Evolutionary conservation across 805 yeast species (phyloP), one percentile per base, ranked within the genome.

Genomic region (Ogataea pilisensis): DNA sequence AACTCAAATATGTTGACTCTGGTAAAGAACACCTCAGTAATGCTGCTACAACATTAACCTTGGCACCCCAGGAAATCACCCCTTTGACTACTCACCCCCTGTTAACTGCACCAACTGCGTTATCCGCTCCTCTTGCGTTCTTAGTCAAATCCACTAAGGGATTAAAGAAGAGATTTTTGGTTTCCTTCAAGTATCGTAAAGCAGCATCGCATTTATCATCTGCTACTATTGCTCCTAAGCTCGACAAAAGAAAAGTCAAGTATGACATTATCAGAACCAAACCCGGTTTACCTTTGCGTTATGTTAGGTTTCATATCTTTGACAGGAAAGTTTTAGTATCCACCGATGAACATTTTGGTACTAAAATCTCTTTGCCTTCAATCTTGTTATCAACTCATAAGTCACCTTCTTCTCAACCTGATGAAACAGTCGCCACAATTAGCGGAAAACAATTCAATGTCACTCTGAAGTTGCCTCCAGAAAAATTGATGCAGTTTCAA

Each of bases 251-350:
- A 29, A 50, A 49, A 22, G 61, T 55, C 3, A 37, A 41, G 3
- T 53, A 36, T 19, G 54, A 46, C 4, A 48, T 60, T 1, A 48
- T 55, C 14, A 47, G 49, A 28, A 44, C 48, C 4, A 46, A 46
- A 5, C 33, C 45, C 1, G 26, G 24, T n/a, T 31, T 45, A 26
- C 54, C 65, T 24, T 37, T 63, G 9, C 53, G 75, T 31, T 72
- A 60, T 44, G 70, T 72, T 34, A 63, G 57, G 38, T 34, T 61
- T n/a, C 49, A 54, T 29, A 22, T 60, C 3, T 40, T 43, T n/a
- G 45, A 50, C 2, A 56, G 49, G n/a, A 44, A 43, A 17, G 55
- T 61, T 9, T 34, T 43, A 16, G 34, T 58, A 2, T 58, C 61
- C 16, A 51, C 61, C 0, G 55, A 53, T 35, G 61, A 59, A 31